A percentile compares a stretch with the other conserved stretches of the same genome.
These are phyloP conservation scores for Theileria equi DNA, from an alignment of 169 alveolate species.

Conservation along the genomic window DNA sequence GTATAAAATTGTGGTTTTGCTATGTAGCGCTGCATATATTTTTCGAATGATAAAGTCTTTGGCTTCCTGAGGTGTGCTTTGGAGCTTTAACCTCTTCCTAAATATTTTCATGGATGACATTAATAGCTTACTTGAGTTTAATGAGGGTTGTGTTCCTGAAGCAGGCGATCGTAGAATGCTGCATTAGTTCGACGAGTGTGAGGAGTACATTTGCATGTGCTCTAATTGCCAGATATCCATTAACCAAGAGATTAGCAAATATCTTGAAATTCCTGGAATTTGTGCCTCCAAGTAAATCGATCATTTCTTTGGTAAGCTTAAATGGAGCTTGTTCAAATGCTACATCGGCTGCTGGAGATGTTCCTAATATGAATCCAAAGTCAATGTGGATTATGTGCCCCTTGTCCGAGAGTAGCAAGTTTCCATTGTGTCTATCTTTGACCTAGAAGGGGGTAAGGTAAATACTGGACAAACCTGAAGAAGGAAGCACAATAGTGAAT, in stretches of 20 bases:
- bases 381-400: slow-evolving; percentile 97
- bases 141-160: slow-evolving; percentile 87
- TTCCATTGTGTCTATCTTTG: slow-evolving; percentile 95
- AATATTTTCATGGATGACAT: not conserved
- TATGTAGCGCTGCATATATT: slow-evolving; percentile 69
- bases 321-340: slow-evolving; percentile 95
- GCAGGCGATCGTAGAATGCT: slow-evolving; percentile 90
- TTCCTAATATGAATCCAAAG: slow-evolving; percentile 94
- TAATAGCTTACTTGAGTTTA: slow-evolving; percentile 48
- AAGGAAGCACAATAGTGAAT: slow-evolving; percentile 85
- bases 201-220: slow-evolving; percentile 20
- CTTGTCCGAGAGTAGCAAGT: slow-evolving; percentile 86
- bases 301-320: slow-evolving; percentile 95
- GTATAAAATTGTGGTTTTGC: slow-evolving; percentile 75
- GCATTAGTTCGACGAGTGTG: slow-evolving; percentile 70
- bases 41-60: slow-evolving; percentile 67
- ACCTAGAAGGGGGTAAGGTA: slow-evolving; percentile 23
- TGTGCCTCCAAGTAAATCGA: slow-evolving; percentile 88
- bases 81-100: slow-evolving; percentile 64
- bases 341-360: slow-evolving; percentile 94
- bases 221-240: slow-evolving; percentile 71
- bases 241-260: slow-evolving; percentile 52
- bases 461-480: slow-evolving; percentile 10
- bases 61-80: slow-evolving; percentile 69
- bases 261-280: slow-evolving; percentile 47